Evolutionary conservation across 2,329 filamentous ascomycete genomes (phyloP), one percentile per base, ranked within the genome.

Genomic region (Alternaria angustiovoidea): DNA sequence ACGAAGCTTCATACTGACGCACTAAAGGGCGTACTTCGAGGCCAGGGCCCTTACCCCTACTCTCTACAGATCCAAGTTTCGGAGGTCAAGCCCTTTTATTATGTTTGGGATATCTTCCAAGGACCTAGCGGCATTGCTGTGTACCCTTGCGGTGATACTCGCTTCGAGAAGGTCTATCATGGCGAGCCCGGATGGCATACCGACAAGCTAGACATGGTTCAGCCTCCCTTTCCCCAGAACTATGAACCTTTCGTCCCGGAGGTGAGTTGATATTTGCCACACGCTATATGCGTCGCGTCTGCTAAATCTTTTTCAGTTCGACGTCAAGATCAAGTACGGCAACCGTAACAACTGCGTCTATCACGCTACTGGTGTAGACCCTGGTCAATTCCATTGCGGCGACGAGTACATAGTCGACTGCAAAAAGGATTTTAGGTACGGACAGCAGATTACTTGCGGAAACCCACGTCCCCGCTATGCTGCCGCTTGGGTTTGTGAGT

Each of bases 71-170:
- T 58, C 4, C 49, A 41, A 4, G 3, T 46, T n/a, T 8, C 22
- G 9, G 22, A 34, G 24, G 36, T 56, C 26, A 22, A 53, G 1
- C 14, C 16, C 14, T 32, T 34, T 9, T 22, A 20, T 14, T 58
- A 54, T 24, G 41, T 42, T 3, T 58, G 56, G 56, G 24, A 20
- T 16, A 47, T 54, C 32, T 58, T 51, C 11, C 49, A 48, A 20
- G 56, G 56, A 42, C 56, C 56, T 46, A 30, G 26, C 24, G 49
- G 43, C 26, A 20, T 54, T 9, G 11, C 42, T 24, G 56, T 58
- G 16, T 41, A 54, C 26, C 49, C 49, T 12, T 58, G 56, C 26
- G 8, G 36, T 12, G 49, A 58, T 24, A 38, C 14, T 7, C 32
- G 42, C 30, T 58, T 58, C 18, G 34, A 56, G 38, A 32, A 34